phyloP scores from a whole-genome alignment of 306 rosid genomes.

The Corylus heterophylla region DNA sequence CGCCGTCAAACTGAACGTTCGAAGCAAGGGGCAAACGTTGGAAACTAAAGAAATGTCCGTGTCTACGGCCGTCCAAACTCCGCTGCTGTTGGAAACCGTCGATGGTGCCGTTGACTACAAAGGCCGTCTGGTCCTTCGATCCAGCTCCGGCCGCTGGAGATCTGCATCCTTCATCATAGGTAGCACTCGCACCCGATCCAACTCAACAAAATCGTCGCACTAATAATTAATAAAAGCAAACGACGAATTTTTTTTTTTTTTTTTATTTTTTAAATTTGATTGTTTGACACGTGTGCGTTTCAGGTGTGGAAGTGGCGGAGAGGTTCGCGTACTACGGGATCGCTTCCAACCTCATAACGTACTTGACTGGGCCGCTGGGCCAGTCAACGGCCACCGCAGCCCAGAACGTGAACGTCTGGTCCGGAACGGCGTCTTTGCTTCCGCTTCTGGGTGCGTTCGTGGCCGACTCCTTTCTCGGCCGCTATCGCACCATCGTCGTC shows the following conservation, averaged over 20 bases:
- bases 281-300: background rate
- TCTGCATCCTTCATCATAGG: slow-evolving; percentile 48
- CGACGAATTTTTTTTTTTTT: too few relatives aligned
- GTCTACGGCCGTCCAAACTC: slow-evolving; percentile 18
- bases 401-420: slow-evolving; percentile 50
- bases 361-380: slow-evolving; percentile 50
- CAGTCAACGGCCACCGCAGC: slow-evolving; percentile 58
- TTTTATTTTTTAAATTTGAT: too few relatives aligned
- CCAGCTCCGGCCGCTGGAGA: slow-evolving; percentile 47
- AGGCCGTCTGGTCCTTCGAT: slow-evolving; percentile 29
- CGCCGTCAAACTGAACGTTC: too few relatives aligned
- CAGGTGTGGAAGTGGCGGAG: slow-evolving; percentile 58
- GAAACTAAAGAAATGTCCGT: background rate
- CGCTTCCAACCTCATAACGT: slow-evolving; percentile 43
- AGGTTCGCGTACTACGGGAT: slow-evolving; percentile 58
- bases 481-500: slow-evolving; percentile 37
- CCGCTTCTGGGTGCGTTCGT: slow-evolving; percentile 47
- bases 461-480: slow-evolving; percentile 47
- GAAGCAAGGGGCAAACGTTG: too few relatives aligned
- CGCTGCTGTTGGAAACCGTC: slow-evolving; percentile 36
- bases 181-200: background rate
- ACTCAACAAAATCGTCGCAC: too few relatives aligned
- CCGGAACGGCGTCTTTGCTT: slow-evolving; percentile 45
- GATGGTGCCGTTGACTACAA: slow-evolving; percentile 40
- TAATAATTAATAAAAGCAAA: too few relatives aligned